phyloP scores from a whole-genome alignment of 257 asterid species.

The Nicotiana paniculata region DNA sequence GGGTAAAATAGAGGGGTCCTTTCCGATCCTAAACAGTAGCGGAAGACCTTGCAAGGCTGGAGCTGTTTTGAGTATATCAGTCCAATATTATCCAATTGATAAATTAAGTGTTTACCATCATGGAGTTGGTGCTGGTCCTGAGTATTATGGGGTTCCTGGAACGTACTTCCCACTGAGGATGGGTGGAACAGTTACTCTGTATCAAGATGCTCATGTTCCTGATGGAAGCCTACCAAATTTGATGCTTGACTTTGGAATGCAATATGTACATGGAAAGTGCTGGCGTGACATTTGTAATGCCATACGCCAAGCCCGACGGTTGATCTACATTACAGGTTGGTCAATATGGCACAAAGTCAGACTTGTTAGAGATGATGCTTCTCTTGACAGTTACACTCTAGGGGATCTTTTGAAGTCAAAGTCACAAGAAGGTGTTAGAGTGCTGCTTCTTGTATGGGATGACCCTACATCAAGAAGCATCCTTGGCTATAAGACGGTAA shows the following conservation, averaged over 20 bases:
- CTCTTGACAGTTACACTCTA: slow-evolving; percentile 48
- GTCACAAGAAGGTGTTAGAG: slow-evolving; percentile 99
- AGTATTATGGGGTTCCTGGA: slow-evolving; percentile 73
- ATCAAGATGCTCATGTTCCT: slow-evolving; percentile 98
- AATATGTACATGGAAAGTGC: slow-evolving; percentile 81
- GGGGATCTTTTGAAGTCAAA: slow-evolving; percentile 90
- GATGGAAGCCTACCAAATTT: slow-evolving; percentile 71
- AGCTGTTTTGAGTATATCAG: slow-evolving; percentile 69
- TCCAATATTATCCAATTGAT: slow-evolving; percentile 71
- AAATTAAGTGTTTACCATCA: slow-evolving; percentile 57
- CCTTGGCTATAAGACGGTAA: slow-evolving; percentile 86
- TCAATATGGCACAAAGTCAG: slow-evolving; percentile 96
- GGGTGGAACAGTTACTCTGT: slow-evolving; percentile 83
- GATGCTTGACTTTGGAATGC: slow-evolving; percentile 67
- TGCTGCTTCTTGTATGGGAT: slow-evolving; percentile 92
- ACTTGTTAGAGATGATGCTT: slow-evolving; percentile 71
- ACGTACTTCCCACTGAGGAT: slow-evolving; percentile 92
- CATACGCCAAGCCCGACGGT: slow-evolving; percentile 67
- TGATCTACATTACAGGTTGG: slow-evolving; percentile 96
- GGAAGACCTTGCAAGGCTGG: slow-evolving; percentile 86
- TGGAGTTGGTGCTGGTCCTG: slow-evolving; percentile 93
- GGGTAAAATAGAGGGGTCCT: slow-evolving; percentile 55
- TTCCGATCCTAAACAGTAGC: slow-evolving; percentile 62
- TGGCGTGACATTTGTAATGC: slow-evolving; percentile 91
- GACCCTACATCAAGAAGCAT: slow-evolving; percentile 97